A percentile compares a stretch with the other conserved stretches of the same genome.
Evolutionary conservation across 2,329 filamentous ascomycete species (phyloP).

Genomic region (Colletotrichum australisinense): DNA sequence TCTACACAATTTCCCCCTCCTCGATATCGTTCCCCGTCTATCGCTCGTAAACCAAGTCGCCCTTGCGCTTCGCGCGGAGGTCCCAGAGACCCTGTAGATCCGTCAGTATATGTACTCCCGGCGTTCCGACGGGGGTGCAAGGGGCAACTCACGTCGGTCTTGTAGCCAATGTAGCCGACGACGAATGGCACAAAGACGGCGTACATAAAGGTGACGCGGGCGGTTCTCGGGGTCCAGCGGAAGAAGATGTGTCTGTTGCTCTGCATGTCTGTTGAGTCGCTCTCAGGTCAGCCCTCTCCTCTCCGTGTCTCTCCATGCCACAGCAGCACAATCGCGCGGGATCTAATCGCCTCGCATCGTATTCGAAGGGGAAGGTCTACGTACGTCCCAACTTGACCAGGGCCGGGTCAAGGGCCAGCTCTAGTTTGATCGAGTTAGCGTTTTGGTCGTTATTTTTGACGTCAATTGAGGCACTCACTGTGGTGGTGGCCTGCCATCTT

Average conservation of each 20-base stretch:
- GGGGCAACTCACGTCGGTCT: constrained; percentile 80
- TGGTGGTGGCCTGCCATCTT: constrained; percentile 38
- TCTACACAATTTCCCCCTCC: constrained; percentile 50
- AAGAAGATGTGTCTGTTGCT: constrained; percentile 93
- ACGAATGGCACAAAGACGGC: constrained; percentile 77
- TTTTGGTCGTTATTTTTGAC: background rate
- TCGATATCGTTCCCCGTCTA: constrained; percentile 52
- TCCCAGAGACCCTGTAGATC: constrained; percentile 81
- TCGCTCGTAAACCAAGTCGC: constrained; percentile 85
- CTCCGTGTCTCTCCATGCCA: background rate
- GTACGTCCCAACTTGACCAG: constrained; percentile 58
- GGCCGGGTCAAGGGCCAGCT: constrained; percentile 59
- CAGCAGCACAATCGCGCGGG: background rate
- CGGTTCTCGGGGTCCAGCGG: constrained; percentile 89
- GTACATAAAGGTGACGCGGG: constrained; percentile 83
- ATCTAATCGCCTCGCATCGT: background rate
- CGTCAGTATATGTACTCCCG: constrained; percentile 35
- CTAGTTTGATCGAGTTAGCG: constrained; percentile 41
- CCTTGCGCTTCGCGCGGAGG: constrained; percentile 87
- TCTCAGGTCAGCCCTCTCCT: constrained; percentile 37
- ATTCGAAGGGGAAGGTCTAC: constrained; percentile 38
- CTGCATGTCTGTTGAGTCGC: constrained; percentile 74
- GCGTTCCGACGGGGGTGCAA: background rate
- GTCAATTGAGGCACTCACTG: constrained; percentile 31
- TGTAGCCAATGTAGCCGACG: constrained; percentile 78